These are phyloP conservation scores for Ulmus americana DNA, from an alignment of 331 rosid genomes.

Conservation along the genomic window DNA sequence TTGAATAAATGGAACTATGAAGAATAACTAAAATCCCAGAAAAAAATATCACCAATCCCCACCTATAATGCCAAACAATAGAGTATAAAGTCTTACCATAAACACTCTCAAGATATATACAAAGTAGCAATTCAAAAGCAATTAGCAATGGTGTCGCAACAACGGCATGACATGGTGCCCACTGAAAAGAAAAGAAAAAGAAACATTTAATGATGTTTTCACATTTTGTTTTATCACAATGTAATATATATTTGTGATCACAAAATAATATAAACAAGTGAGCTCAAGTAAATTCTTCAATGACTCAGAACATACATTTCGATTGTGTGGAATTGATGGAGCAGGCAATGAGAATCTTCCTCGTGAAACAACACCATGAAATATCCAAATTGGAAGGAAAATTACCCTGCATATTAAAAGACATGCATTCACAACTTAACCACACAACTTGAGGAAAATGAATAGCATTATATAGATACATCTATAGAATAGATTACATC, in stretches of 20 bases:
- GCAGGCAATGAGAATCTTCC: slow-evolving; percentile 99
- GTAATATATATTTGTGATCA: slow-evolving; percentile 6
- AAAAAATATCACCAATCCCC: slow-evolving; percentile 7
- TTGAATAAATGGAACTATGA: not conserved
- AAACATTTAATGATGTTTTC: not conserved
- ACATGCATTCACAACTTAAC: slow-evolving; percentile 20
- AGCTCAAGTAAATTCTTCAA: not conserved
- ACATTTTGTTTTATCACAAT: not conserved
- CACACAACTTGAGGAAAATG: not conserved
- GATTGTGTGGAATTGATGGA: slow-evolving; percentile 88
- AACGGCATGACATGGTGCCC: slow-evolving; percentile 98
- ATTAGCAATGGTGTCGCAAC: slow-evolving; percentile 85
- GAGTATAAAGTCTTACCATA: slow-evolving; percentile 44
- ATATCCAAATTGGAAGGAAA: slow-evolving; percentile 86
- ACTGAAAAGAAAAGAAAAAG: slow-evolving; percentile 50
- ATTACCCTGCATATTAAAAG: slow-evolving; percentile 50
- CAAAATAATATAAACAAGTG: not conserved
- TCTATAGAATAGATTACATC: not conserved
- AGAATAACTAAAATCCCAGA: not conserved
- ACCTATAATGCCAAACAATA: slow-evolving; percentile 5
- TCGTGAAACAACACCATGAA: slow-evolving; percentile 87
- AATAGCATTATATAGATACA: not conserved
- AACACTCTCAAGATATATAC: slow-evolving; percentile 87
- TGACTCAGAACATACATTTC: slow-evolving; percentile 48
- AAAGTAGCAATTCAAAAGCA: slow-evolving; percentile 92